Percentiles rank a stretch among this genome's conserved stretches.
These are phyloP conservation scores for Penicillium brevicompactum DNA, from an alignment of 2,329 filamentous ascomycete species.

Conservation along the genomic window DNA sequence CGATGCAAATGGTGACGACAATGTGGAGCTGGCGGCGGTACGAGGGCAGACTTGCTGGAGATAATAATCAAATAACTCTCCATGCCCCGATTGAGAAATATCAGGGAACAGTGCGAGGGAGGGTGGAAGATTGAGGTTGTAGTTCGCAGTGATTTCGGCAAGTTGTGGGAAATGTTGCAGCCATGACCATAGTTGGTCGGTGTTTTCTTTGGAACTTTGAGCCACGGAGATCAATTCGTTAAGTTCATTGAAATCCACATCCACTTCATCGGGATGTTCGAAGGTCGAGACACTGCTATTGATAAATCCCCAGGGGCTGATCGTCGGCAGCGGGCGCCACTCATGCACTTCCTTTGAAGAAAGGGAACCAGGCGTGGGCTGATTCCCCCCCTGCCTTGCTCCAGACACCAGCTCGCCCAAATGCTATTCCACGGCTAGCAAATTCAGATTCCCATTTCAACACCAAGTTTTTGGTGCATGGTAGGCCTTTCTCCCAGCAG, in stretches of 20 bases:
- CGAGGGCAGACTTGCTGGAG: conserved; percentile 44
- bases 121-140: conserved; percentile 11
- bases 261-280: conserved; percentile 28
- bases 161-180: conserved; percentile 6
- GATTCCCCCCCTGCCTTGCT: conserved; percentile 31
- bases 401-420: conserved; percentile 48
- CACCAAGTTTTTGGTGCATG: conserved; percentile 40
- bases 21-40: conserved; percentile 39
- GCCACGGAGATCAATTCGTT: conserved; percentile 15
- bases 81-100: conserved; percentile 30
- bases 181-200: conserved; percentile 9
- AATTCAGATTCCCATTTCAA: conserved; percentile 46
- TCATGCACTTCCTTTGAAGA: conserved; percentile 22
- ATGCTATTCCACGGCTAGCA: conserved; percentile 43
- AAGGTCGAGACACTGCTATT: conserved; percentile 35
- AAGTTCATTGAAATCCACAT: conserved; percentile 27
- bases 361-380: conserved; percentile 20
- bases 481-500: conserved; percentile 38
- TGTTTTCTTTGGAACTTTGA: neutral
- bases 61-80: conserved; percentile 43
- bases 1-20: conserved; percentile 42
- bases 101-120: conserved; percentile 33
- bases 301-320: conserved; percentile 36
- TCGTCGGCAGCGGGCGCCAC: conserved; percentile 31
- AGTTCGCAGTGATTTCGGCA: neutral